Base-by-base conservation (phyloP, 306 rosid genomes). In the Vigna radiata region DNA sequence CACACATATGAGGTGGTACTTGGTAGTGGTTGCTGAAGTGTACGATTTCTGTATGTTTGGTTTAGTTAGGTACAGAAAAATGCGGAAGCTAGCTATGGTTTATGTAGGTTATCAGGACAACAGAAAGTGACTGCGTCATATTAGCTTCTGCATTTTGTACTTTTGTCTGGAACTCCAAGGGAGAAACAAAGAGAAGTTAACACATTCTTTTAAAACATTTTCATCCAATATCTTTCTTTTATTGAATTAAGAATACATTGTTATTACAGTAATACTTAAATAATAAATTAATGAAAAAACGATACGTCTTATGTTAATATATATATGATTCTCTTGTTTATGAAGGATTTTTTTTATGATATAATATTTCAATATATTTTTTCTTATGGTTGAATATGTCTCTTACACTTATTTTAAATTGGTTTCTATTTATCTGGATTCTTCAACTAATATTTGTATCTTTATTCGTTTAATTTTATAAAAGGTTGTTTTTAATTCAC, bases 31-130 rank as follows among this genome's bases (percentile, higher is more conserved):
- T 43, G 72, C 41, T 68, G 43, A 75, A 52, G 46, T 69, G 85
- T 77, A 77, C 85, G 49, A 11, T 63, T 64, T 36, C 82, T 76
- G 78, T 64, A 82, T 54, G 47, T 71, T 77, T 70, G 70, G 74
- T 81, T 69, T 68, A 52, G 76, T 76, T 71, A 46, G 65, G 61
- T 47, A 25, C 79, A 82, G 79, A 77, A 64, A 82, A 72, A 53
- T 47, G 76, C 77, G 61, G n/a, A 68, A 54, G 29, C 50, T n/a
- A 77, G 58, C 82, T 69, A 77, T 47, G 27, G 50, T 41, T 33
- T 14, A 14, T 18, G 17, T 15, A 29, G 76, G 29, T 59, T 46
- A 61, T 29, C 74, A 67, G 75, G 16, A 14, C 39, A 23, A 25
- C 23, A 33, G 8, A 16, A 16, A 54, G 48, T 67, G 75, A 76